Base-by-base conservation (phyloP, 2,329 filamentous ascomycete genomes). In the Aspergillus persii region DNA sequence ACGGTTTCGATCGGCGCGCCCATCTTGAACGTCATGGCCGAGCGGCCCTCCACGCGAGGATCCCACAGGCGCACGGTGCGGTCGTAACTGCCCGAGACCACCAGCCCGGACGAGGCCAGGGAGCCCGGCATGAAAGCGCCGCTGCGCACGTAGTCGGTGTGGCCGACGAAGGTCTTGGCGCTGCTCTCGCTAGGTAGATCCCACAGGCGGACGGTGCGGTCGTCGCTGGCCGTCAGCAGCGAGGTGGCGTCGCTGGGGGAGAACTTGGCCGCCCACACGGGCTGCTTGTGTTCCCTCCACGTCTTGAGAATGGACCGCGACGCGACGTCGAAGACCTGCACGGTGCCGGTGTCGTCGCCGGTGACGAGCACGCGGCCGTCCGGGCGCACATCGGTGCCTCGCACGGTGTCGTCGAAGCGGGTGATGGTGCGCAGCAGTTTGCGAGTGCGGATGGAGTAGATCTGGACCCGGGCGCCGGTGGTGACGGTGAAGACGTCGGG, bases 1-100 rank as follows among this genome's bases (percentile, higher is more conserved):
- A 99, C 89, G 54, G 87, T 84, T 76, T 99, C 95, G 26, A 99
- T 85, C 2, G 94, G 89, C 15, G 90, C 90, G n/a, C 87, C 85
- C 79, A 97, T 93, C 81, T 96, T 95, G 80, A 99, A 98, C 0
- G 90, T 91, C 89, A 99, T 95, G 64, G 92, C 92, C 6, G 88
- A 81, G 76, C 82, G 69, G 77, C 83, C 70, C 75, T 85, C 86
- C 39, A 88, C 86, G 66, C 95, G 84, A 1, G 93, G 89, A 78
- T 99, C 95, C 95, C 95, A 99, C 26, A 99, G 79, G 64, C 90
- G 88, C 53, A 98, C 94, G 0, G 93, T 97, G 62, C 91, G 87
- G 77, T 99, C 95, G 79, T 99, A 99, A 76, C 91, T 93, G 52
- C 96, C 95, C 8, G 92, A 96, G 1, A 96, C 87, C 15, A 98